These are phyloP conservation scores for Oryza glaberrima DNA, from an alignment of 176 grass and related monocot genomes.

Conservation along the genomic window DNA sequence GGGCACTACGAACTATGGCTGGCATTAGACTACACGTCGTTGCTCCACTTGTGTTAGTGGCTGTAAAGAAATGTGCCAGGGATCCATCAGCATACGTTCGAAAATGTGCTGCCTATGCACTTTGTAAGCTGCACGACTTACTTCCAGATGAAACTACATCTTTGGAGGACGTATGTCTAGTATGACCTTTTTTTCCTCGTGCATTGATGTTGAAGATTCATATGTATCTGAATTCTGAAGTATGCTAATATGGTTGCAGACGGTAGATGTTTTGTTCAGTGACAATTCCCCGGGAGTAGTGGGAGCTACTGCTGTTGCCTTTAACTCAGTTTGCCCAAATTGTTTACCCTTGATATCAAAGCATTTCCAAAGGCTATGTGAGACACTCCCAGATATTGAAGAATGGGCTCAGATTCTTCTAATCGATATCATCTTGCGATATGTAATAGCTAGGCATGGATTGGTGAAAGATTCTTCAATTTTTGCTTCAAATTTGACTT, in stretches of 20 bases:
- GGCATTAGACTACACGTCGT: constrained; percentile 84
- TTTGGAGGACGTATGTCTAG: constrained; percentile 66
- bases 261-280: constrained; percentile 71
- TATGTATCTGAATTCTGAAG: constrained; percentile 43
- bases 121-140: constrained; percentile 81
- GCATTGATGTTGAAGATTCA: background rate
- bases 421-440: constrained; percentile 81
- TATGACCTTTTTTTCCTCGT: constrained; percentile 7
- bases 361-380: constrained; percentile 77
- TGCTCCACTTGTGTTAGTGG: constrained; percentile 74
- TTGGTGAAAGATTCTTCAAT: constrained; percentile 86
- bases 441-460: constrained; percentile 85
- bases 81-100: constrained; percentile 88
- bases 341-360: constrained; percentile 68
- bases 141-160: constrained; percentile 64
- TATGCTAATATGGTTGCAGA: constrained; percentile 48
- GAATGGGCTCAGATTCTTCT: constrained; percentile 90
- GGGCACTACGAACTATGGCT: constrained; percentile 92
- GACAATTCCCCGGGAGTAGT: constrained; percentile 80
- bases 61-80: constrained; percentile 79
- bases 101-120: constrained; percentile 88
- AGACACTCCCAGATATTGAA: constrained; percentile 89
- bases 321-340: constrained; percentile 76
- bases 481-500: constrained; percentile 34
- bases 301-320: constrained; percentile 78